Conservation (phyloP, 768 basidiomycete species). For the Rhizopogon sp. region DNA sequence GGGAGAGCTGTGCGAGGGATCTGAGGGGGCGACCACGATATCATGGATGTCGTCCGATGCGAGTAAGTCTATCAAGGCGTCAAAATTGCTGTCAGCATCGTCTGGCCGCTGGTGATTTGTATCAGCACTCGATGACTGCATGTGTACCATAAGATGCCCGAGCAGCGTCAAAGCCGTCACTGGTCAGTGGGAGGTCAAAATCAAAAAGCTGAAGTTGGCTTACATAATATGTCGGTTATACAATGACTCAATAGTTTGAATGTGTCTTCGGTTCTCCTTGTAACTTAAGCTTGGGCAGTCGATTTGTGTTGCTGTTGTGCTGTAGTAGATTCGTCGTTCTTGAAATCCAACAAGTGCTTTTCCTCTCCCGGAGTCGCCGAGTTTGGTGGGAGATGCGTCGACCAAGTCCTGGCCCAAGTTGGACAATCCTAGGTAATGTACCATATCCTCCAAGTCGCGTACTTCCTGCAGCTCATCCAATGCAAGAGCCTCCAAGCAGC, state of each 20-base stretch:
- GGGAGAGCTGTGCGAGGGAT: not conserved
- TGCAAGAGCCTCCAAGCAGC: constrained; percentile 13
- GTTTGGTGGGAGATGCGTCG: not conserved
- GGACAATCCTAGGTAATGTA: constrained; percentile 20
- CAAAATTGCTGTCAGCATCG: constrained; percentile 18
- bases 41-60: constrained; percentile 21
- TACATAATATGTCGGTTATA: too few species aligned
- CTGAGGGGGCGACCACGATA: not conserved
- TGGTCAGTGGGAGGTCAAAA: too few species aligned
- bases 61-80: constrained; percentile 25
- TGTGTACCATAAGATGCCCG: too few species aligned
- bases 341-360: not conserved
- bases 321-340: too few species aligned
- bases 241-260: too few species aligned
- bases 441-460: not conserved
- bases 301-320: too few species aligned
- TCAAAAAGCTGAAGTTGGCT: too few species aligned
- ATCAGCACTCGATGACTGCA: not conserved
- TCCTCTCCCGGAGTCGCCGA: not conserved
- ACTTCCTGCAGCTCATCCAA: constrained; percentile 8
- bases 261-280: too few species aligned
- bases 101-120: not conserved
- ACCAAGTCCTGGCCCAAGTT: constrained; percentile 20
- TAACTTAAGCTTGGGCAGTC: too few species aligned
- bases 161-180: too few species aligned